These are phyloP conservation scores for Leccinum fuscescens DNA, from an alignment of 1,284 basidiomycete species.

Conservation along the genomic window DNA sequence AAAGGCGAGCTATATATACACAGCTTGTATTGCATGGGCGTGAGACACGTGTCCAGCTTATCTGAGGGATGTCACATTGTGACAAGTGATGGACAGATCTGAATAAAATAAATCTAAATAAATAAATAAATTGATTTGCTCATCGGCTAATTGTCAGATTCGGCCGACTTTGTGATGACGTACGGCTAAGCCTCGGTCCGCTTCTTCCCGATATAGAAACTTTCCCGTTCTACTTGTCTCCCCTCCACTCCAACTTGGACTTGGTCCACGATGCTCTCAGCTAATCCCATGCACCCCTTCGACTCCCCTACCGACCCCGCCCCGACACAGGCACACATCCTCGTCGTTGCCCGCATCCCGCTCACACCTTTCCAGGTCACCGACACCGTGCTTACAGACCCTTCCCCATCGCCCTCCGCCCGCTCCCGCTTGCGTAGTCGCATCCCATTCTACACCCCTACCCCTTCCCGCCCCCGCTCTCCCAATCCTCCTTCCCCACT, in stretches of 20 bases:
- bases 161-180: constrained; percentile 21
- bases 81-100: background rate
- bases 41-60: background rate
- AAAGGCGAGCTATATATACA: background rate
- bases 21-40: background rate
- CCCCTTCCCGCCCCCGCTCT: constrained; percentile 9
- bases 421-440: constrained; percentile 20
- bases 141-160: background rate
- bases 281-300: constrained; percentile 40
- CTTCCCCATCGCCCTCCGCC: background rate
- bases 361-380: constrained; percentile 3
- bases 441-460: constrained; percentile 18
- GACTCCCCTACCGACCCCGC: background rate
- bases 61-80: background rate
- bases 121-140: background rate
- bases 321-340: background rate
- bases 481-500: constrained; percentile 16
- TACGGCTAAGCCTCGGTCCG: constrained; percentile 9
- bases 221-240: background rate
- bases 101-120: background rate
- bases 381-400: background rate
- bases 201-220: constrained; percentile 19
- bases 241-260: background rate
- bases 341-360: background rate
- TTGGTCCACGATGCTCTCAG: constrained; percentile 41